Conservation (phyloP, 371 early-diverging fungal genomes). For the Syncephalastrum monosporum region DNA sequence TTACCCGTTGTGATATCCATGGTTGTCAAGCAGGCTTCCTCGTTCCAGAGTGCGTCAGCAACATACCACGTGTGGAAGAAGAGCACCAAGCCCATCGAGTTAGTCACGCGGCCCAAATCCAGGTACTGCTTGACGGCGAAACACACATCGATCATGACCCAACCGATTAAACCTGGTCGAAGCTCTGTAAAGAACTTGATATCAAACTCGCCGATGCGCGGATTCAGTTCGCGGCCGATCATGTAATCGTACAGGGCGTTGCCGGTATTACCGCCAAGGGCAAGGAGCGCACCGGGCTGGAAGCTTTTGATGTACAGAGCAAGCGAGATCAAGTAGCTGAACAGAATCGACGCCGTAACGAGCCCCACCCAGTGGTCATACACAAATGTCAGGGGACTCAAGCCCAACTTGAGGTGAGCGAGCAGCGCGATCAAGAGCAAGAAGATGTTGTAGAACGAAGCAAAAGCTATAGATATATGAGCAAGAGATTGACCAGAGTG, state of each 20-base stretch:
- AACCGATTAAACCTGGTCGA: constrained; percentile 88
- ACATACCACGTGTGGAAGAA: constrained; percentile 83
- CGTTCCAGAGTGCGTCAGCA: constrained; percentile 83
- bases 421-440: constrained; percentile 39
- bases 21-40: constrained; percentile 83
- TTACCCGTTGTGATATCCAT: constrained; percentile 86
- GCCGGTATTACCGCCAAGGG: constrained; percentile 89
- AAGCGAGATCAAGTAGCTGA: constrained; percentile 65
- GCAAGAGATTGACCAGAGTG: background rate
- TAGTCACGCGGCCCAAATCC: constrained; percentile 66
- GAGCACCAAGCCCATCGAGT: constrained; percentile 74
- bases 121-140: constrained; percentile 79
- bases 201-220: constrained; percentile 82
- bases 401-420: constrained; percentile 23
- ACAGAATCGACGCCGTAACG: constrained; percentile 64
- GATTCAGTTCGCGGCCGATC: constrained; percentile 87
- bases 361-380: constrained; percentile 77
- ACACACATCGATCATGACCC: constrained; percentile 76
- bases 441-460: constrained; percentile 57
- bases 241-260: constrained; percentile 84
- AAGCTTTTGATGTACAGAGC: constrained; percentile 81
- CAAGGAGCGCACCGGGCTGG: constrained; percentile 62
- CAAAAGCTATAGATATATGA: constrained; percentile 23
- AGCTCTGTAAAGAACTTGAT: constrained; percentile 93
- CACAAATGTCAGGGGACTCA: constrained; percentile 63